Base-by-base conservation (phyloP, 1,284 basidiomycete species). In the Apiotrichum akiyoshidainum region DNA sequence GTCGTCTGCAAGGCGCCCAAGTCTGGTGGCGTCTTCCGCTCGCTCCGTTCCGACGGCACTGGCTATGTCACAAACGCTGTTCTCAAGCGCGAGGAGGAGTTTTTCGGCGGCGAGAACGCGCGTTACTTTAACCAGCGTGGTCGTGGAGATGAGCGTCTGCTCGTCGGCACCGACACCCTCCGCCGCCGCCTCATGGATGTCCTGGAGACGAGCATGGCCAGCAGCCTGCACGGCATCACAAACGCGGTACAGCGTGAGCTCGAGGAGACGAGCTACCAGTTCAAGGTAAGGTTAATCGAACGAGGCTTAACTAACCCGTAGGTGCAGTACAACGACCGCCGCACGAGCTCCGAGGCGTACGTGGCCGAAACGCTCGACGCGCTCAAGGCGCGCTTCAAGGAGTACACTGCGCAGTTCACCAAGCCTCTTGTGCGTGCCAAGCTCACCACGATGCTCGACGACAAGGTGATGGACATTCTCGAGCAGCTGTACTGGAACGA, bases 401-500 rank as follows among this genome's bases (percentile, higher is more conserved):
- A 92, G 46, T 89, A 88, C 69, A 89, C 89, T 0, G 77, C 83
- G 19, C 86, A 89, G 68, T 97, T 99, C 81, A 86, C 86, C 55
- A 93, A 95, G 71, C 91, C 92, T 0, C 83, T 92, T 59, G 88
- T 98, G 58, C 86, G 96, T 52, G 83, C 83, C 52, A 89, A 90
- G 72, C 86, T 99, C 60, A 96, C 95, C 79, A 81, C 80, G 22
- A 91, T 93, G 85, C 82, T 99, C 34, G 95, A 99, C 72, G 92
- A 98, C 67, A 92, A 91, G 70, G 87, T 97, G 52, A 91, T 99
- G 88, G 90, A 96, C 70, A 90, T 98, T 48, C 84, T 99, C 60
- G 96, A 98, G 75, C 90, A 94, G 75, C 83, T 97, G 33, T 99
- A 99, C 76, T 99, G 96, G 95, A 83, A 87, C 49, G 96, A 99